Evolutionary conservation across 2,329 filamentous ascomycete species (phyloP).

Genomic region (Macrophomina tecta): DNA sequence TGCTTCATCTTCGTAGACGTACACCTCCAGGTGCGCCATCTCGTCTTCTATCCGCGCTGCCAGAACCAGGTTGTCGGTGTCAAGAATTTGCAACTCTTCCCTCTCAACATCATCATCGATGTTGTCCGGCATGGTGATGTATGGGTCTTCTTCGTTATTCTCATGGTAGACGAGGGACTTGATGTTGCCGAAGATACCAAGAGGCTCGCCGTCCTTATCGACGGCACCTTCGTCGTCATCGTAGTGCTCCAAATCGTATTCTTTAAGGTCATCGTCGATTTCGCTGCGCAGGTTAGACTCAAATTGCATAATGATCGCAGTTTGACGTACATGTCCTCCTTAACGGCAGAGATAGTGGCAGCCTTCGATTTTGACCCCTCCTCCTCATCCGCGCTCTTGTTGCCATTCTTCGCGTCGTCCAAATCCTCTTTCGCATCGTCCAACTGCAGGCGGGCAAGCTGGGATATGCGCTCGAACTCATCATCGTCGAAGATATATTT

Average conservation of each 20-base stretch:
- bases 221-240: constrained; percentile 78
- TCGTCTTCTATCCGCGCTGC: constrained; percentile 97
- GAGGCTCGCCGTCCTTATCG: constrained; percentile 73
- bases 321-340: constrained; percentile 33
- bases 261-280: constrained; percentile 84
- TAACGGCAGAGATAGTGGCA: constrained; percentile 30
- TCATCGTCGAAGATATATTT: constrained; percentile 59
- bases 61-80: constrained; percentile 90
- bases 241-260: constrained; percentile 96
- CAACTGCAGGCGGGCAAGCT: constrained; percentile 68
- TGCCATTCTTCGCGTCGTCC: constrained; percentile 62
- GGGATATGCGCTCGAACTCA: constrained; percentile 57
- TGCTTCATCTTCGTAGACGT: constrained; percentile 92
- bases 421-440: constrained; percentile 87
- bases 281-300: constrained; percentile 37
- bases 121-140: constrained; percentile 82
- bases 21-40: constrained; percentile 93
- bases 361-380: constrained; percentile 33
- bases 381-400: constrained; percentile 35
- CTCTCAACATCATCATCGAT: constrained; percentile 84
- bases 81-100: constrained; percentile 90
- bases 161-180: constrained; percentile 94
- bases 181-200: constrained; percentile 94
- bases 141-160: constrained; percentile 92
- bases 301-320: constrained; percentile 28